Evolutionary conservation across 306 rosid genomes (phyloP), one percentile per base, ranked within the genome.

Genomic region (Acacia melanoxylon): DNA sequence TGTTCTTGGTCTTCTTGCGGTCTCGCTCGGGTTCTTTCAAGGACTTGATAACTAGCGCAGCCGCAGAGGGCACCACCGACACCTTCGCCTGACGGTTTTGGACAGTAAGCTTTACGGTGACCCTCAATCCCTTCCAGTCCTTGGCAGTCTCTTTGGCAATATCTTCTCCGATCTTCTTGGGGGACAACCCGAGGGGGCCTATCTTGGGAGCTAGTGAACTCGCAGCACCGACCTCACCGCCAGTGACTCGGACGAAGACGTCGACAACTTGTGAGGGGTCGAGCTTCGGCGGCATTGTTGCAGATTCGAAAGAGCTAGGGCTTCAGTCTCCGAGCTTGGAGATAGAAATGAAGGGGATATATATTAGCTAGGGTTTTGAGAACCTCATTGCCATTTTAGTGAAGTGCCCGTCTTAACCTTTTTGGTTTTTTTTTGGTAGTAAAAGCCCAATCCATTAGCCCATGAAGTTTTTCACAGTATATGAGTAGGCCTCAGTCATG

Each of bases 121-220:
- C 97, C 3, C 97, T 84, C 4, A 92, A 84, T 5, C 97, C 97
- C 88, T 92, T 92, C 97, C 97, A 92, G 79, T 92, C 97, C 88
- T 92, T 92, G 2, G 97, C 94, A 0, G 97, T 92, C 80, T 91
- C 97, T 82, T 92, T 92, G 16, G 97, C 97, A 13, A 92, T 92
- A 76, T 92, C 97, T 86, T 92, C 97, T 86, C 97, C 97, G 75
- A 92, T 91, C 89, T 92, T 92, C 84, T 92, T 92, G 0, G 97
- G 97, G 22, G 97, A 92, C n/a, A 92, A 91, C 75, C 97, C 97
- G 9, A 91, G 93, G 0, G 97, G 97, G 13, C 97, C 97, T 81
- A 92, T 92, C 90, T 92, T 92, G 8, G 97, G 97, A n/a, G 97
- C 94, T 29, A 92, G 93, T 0, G 97, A 92, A 82, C 94, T 91